phyloP scores from a whole-genome alignment of 441 rosid genomes.

The Pelargonium citronellum region DNA sequence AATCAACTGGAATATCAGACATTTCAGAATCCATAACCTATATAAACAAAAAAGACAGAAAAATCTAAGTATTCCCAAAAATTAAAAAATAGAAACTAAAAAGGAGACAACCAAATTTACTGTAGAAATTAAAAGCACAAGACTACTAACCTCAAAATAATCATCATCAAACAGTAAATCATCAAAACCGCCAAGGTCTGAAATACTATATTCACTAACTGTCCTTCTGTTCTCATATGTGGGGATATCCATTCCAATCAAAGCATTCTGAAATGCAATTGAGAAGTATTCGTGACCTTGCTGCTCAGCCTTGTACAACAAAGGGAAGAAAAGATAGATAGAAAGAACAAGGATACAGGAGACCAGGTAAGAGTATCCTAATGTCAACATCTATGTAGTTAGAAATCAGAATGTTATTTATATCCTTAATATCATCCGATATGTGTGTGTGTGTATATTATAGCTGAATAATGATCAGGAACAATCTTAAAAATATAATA shows the following conservation, averaged over 20 bases:
- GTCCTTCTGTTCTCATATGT: constrained; percentile 45
- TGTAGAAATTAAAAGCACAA: constrained; percentile 18
- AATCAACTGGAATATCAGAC: constrained; percentile 54
- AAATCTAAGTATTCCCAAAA: constrained; percentile 14
- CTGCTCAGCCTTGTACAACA: constrained; percentile 2
- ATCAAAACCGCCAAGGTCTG: constrained; percentile 36
- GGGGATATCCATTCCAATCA: constrained; percentile 74
- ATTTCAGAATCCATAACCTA: constrained; percentile 66
- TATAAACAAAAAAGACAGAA: constrained; percentile 15
- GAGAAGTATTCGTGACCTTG: constrained; percentile 16
- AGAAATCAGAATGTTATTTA: neutral
- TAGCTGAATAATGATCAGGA: neutral
- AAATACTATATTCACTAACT: constrained; percentile 43
- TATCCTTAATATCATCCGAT: neutral
- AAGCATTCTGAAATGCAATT: constrained; percentile 52
- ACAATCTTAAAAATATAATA: neutral
- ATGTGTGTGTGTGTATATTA: neutral
- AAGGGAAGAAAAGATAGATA: neutral
- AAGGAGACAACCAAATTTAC: constrained; percentile 10
- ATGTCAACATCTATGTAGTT: neutral
- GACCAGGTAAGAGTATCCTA: neutral
- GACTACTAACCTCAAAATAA: constrained; percentile 57
- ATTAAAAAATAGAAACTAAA: neutral
- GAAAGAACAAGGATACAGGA: neutral
- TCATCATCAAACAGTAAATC: constrained; percentile 54